Evolutionary conservation across 345 rosid species (phyloP).

Genomic region (Syzygium aromaticum): DNA sequence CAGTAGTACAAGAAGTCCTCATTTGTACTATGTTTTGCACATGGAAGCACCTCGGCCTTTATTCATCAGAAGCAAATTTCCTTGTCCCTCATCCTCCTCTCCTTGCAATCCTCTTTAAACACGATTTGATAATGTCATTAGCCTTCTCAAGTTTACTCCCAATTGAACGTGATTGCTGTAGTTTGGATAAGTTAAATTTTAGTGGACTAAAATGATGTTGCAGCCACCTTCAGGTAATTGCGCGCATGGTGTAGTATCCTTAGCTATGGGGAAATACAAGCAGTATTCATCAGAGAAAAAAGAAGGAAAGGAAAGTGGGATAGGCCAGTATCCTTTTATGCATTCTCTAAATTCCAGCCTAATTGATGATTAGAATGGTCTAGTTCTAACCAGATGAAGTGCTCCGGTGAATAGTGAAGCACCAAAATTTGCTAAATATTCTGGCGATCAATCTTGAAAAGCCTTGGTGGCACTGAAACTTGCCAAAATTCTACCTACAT

Average conservation of each 20-base stretch:
- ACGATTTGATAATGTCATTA: background rate
- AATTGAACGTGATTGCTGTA: background rate
- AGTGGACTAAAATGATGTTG: background rate
- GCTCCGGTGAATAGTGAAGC: background rate
- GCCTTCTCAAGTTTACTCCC: background rate
- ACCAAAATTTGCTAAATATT: background rate
- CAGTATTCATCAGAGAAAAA: background rate
- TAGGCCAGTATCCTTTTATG: background rate
- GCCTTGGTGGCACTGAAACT: background rate
- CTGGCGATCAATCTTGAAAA: background rate
- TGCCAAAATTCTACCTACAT: background rate
- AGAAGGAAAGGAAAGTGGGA: background rate
- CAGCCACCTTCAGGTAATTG: background rate
- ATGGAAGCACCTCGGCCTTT: background rate
- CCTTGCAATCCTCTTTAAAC: background rate
- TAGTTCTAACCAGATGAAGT: background rate
- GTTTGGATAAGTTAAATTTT: background rate
- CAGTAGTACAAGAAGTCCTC: background rate
- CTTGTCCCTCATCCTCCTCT: background rate
- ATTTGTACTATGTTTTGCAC: background rate
- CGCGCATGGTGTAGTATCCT: background rate
- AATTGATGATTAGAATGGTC: background rate
- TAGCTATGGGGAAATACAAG: background rate
- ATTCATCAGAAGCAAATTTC: background rate
- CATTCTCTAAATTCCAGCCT: background rate